Conservation (phyloP, 768 basidiomycete genomes). For the Mycena alexandri region DNA sequence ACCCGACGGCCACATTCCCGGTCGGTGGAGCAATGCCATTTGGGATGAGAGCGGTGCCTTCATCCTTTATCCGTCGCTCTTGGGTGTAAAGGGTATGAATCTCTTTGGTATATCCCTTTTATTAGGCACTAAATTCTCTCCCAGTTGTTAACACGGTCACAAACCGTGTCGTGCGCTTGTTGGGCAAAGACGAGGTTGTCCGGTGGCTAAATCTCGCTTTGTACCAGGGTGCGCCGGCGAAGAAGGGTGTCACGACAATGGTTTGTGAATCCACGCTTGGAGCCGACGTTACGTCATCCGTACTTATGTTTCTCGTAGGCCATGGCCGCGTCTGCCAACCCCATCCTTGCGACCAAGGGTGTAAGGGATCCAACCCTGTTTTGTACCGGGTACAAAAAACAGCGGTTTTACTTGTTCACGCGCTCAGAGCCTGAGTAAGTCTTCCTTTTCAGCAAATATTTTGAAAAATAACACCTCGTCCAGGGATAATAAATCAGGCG, state of each 20-base stretch:
- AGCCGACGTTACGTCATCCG: background rate
- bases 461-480: background rate
- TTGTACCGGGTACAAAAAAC: conserved; percentile 93
- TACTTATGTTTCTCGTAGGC: conserved; percentile 60
- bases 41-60: conserved; percentile 99
- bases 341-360: conserved; percentile 88
- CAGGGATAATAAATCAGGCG: conserved; percentile 88
- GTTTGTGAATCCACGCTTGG: conserved; percentile 54
- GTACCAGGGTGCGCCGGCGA: conserved; percentile 95
- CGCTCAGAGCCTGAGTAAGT: conserved; percentile 89
- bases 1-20: conserved; percentile 77
- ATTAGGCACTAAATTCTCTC: background rate
- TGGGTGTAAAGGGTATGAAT: conserved; percentile 91
- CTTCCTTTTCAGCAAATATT: background rate
- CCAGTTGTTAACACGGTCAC: conserved; percentile 95
- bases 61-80: conserved; percentile 90
- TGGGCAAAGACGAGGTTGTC: conserved; percentile 95
- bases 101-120: background rate
- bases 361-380: conserved; percentile 92
- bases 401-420: conserved; percentile 95
- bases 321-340: conserved; percentile 97
- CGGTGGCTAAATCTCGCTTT: conserved; percentile 89
- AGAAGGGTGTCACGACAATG: conserved; percentile 84
- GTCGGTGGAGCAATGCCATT: conserved; percentile 88
- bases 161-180: conserved; percentile 87